Conservation (phyloP, 208 protist species). For the Trypanosoma boissoni region DNA sequence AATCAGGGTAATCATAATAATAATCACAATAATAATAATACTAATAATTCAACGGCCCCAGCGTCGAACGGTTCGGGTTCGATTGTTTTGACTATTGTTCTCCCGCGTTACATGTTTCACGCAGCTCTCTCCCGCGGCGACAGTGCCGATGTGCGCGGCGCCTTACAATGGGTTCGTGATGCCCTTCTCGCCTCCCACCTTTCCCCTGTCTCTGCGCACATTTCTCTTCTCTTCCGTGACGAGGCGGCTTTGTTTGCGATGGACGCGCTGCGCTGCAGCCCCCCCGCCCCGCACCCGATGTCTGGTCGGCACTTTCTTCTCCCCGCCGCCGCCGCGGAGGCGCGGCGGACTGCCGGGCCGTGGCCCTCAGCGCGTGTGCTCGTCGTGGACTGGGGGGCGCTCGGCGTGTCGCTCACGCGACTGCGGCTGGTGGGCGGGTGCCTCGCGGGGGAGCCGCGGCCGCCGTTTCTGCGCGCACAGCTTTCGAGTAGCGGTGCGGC, state of each 20-base stretch:
- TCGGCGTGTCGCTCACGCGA: slow-evolving; percentile 53
- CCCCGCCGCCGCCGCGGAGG: slow-evolving; percentile 19
- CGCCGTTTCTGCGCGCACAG: slow-evolving; percentile 22
- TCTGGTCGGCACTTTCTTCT: slow-evolving; percentile 34
- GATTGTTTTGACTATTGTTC: slow-evolving; percentile 74
- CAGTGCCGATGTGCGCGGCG: no score
- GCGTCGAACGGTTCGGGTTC: no score
- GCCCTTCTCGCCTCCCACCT: slow-evolving; percentile 68
- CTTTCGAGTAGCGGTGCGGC: no score
- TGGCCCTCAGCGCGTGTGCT: slow-evolving; percentile 47
- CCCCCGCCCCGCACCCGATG: slow-evolving; percentile 28
- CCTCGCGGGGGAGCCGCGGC: slow-evolving; percentile 22
- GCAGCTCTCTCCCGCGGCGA: slow-evolving; percentile 2
- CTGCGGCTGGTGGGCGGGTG: slow-evolving; percentile 50
- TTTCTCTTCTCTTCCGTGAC: slow-evolving; percentile 68
- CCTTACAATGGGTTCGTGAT: slow-evolving; percentile 61
- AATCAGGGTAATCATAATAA: background rate
- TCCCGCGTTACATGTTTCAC: slow-evolving; percentile 73
- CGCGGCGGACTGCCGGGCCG: slow-evolving; percentile 15
- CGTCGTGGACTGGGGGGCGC: slow-evolving; percentile 81
- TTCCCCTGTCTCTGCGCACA: slow-evolving; percentile 36
- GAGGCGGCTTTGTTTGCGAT: slow-evolving; percentile 62
- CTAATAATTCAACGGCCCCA: no score
- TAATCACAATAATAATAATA: no score
- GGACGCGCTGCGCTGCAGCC: slow-evolving; percentile 30